phyloP scores from a whole-genome alignment of 148 eudicot genomes.

The Spergularia bocconei region DNA sequence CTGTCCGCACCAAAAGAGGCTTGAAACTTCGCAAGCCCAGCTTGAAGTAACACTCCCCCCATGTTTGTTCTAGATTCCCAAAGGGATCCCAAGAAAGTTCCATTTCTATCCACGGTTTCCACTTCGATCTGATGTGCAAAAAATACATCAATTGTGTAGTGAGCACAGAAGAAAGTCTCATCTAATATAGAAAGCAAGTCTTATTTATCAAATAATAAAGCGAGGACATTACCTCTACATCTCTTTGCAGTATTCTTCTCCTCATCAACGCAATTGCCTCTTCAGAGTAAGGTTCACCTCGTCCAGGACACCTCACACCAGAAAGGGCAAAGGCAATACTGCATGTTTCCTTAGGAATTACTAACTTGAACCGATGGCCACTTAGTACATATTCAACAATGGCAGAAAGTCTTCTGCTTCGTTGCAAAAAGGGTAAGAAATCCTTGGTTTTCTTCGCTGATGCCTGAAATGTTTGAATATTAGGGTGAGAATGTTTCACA shows the following conservation, averaged over 20 bases:
- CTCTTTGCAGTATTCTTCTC: slow-evolving; percentile 89
- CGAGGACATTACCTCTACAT: slow-evolving; percentile 74
- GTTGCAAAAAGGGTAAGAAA: slow-evolving; percentile 78
- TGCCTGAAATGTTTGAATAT: slow-evolving; percentile 41
- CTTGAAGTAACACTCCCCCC: slow-evolving; percentile 66
- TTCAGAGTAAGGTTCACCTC: slow-evolving; percentile 76
- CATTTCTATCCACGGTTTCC: slow-evolving; percentile 92
- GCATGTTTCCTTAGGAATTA: slow-evolving; percentile 84
- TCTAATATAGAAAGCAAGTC: neutral
- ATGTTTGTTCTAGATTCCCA: slow-evolving; percentile 78
- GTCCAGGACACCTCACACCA: slow-evolving; percentile 95
- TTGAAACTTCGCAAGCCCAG: slow-evolving; percentile 89
- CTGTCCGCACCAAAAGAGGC: slow-evolving; percentile 66
- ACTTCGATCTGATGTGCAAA: slow-evolving; percentile 66
- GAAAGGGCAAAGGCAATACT: slow-evolving; percentile 84
- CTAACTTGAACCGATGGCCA: slow-evolving; percentile 83
- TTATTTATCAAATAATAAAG: neutral
- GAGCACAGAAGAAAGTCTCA: neutral
- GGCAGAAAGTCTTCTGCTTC: slow-evolving; percentile 73
- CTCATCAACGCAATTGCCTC: slow-evolving; percentile 97
- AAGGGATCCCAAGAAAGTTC: slow-evolving; percentile 89
- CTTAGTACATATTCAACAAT: slow-evolving; percentile 90
- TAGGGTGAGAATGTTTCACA: neutral
- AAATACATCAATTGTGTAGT: neutral
- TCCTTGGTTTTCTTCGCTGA: slow-evolving; percentile 81